Evolutionary conservation across 2,329 filamentous ascomycete genomes (phyloP), one percentile per base, ranked within the genome.

Genomic region (Ophiostoma tasmaniense): DNA sequence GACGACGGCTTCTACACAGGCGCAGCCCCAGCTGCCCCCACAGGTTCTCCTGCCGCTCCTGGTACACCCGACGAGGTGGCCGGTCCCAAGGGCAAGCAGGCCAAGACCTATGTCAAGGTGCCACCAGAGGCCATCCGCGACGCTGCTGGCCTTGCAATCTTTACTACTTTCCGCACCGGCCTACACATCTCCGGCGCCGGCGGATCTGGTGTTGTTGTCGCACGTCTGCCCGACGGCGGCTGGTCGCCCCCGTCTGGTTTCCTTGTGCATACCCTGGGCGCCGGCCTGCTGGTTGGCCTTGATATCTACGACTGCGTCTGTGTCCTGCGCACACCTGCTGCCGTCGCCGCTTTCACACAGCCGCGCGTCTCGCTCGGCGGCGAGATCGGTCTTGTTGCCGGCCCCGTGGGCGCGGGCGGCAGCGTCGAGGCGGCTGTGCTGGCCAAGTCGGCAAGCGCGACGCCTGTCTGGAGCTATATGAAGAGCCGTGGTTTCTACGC

Each of bases 401-500:
- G 85, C 0, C 85, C 84, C 0, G 84, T 88, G 35, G 88, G 92
- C 33, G 84, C 90, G 0, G 93, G 93, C 20, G 91, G 89, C 8
- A 82, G 89, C 0, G 79, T 95, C 3, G 91, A 94, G 75, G 91
- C 71, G 30, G 73, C 71, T 66, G 89, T 87, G 81, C 90, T 84
- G 20, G 71, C 69, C 45, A 72, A 71, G 35, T 67, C 67, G 28
- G 55, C 77, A 67, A 73, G 72, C 20, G 72, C 77, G 67, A 77
- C 77, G 74, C 82, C 82, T 2, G 82, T 83, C n/a, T 84, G 83
- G 69, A 82, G 81, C 3, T 97, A 97, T 77, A 87, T 97, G 79
- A 97, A 96, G 80, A 93, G 90, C 65, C 87, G 92, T 67, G 93
- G 93, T 4, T 88, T 97, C 73, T 97, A 96, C 75, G 93, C 91